phyloP scores from a whole-genome alignment of 2,329 filamentous ascomycete species.

The Myriangium duriaei region DNA sequence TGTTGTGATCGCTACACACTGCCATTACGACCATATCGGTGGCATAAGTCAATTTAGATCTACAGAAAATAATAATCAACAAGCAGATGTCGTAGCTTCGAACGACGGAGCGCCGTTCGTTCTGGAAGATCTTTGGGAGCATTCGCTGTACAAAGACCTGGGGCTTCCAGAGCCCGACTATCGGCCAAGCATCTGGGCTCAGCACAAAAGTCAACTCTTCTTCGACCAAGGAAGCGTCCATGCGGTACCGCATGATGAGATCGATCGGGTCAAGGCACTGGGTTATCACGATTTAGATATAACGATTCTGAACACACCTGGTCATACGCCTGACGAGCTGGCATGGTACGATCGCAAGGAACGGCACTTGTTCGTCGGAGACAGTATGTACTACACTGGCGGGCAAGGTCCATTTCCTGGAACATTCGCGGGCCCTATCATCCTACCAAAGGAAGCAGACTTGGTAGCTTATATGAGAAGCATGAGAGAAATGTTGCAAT shows the following conservation, averaged over 20 bases:
- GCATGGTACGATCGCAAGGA: slow-evolving; percentile 35
- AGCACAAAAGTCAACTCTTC: too few species aligned
- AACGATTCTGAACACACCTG: slow-evolving; percentile 34
- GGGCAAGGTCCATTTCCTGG: slow-evolving; percentile 18
- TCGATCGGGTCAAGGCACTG: too few species aligned
- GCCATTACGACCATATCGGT: slow-evolving; percentile 33
- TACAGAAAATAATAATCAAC: too few species aligned
- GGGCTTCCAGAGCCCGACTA: slow-evolving; percentile 28
- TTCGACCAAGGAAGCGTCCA: slow-evolving; percentile 7
- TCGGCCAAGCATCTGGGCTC: slow-evolving; percentile 28
- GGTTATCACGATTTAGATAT: slow-evolving; percentile 27
- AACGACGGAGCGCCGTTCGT: too few species aligned
- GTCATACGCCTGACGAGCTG: slow-evolving; percentile 35
- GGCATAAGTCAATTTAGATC: too few species aligned
- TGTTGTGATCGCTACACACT: slow-evolving; percentile 34
- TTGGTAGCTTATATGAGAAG: slow-evolving; percentile 28
- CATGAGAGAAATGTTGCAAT: slow-evolving; percentile 24
- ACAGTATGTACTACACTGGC: slow-evolving; percentile 32
- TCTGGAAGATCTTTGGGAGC: too few species aligned
- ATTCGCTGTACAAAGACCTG: slow-evolving; percentile 31
- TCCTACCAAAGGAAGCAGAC: slow-evolving; percentile 27
- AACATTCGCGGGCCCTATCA: slow-evolving; percentile 19
- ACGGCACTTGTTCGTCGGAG: slow-evolving; percentile 34
- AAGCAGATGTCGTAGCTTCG: too few species aligned
- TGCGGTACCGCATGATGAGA: too few species aligned